Percentiles rank a stretch among this genome's conserved stretches.
Conservation (phyloP, 257 asterid species). For the Fraxinus anomala region DNA sequence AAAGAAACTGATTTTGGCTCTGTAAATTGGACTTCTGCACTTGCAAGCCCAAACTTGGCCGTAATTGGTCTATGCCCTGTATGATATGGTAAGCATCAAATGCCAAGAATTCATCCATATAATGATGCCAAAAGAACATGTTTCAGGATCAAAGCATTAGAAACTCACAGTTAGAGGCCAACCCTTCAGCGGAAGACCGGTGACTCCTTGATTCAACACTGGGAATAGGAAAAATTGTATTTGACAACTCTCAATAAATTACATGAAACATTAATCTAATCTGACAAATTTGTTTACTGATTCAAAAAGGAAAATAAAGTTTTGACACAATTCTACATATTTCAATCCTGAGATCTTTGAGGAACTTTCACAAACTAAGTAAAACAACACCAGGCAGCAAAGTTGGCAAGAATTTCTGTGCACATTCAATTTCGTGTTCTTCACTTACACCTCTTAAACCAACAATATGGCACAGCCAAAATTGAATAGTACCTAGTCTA, state of each 20-base stretch:
- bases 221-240: slow-evolving; percentile 28
- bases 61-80: slow-evolving; percentile 93
- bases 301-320: slow-evolving; percentile 9
- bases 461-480: not conserved
- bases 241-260: slow-evolving; percentile 13
- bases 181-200: slow-evolving; percentile 94
- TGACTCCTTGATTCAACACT: slow-evolving; percentile 91
- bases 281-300: slow-evolving; percentile 3
- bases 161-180: slow-evolving; percentile 97
- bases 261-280: slow-evolving; percentile 9
- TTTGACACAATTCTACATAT: slow-evolving; percentile 10
- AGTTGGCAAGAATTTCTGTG: not conserved
- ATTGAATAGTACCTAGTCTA: not conserved
- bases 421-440: not conserved
- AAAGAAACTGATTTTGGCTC: slow-evolving; percentile 74
- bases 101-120: slow-evolving; percentile 20
- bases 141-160: slow-evolving; percentile 25
- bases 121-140: slow-evolving; percentile 14
- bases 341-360: slow-evolving; percentile 4
- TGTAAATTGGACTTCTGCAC: slow-evolving; percentile 85
- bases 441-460: not conserved
- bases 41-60: slow-evolving; percentile 89
- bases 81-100: slow-evolving; percentile 27
- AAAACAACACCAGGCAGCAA: not conserved
- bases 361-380: not conserved